Conservation (phyloP, 2,329 filamentous ascomycete genomes). For the Gyromitra esculenta region DNA sequence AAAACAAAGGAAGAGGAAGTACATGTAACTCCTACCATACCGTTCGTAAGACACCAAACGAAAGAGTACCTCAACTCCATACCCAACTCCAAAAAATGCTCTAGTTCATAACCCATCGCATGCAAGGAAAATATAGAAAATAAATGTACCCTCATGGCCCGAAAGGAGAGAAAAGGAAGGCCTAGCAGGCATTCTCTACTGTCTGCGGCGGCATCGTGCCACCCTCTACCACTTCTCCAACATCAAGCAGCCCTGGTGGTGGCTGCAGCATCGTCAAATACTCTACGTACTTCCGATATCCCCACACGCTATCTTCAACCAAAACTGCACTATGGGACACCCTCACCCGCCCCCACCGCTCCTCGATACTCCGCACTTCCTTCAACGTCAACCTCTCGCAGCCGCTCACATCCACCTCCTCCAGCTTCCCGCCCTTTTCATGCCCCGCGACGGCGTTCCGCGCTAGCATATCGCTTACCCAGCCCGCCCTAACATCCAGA, state of each 20-base stretch:
- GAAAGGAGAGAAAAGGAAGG: background rate
- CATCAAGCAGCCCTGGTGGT: background rate
- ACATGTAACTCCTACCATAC: background rate
- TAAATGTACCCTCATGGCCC: background rate
- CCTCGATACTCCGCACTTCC: constrained; percentile 44
- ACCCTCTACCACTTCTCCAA: background rate
- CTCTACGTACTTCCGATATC: constrained; percentile 50
- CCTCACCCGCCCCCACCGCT: constrained; percentile 33
- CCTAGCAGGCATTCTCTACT: constrained; percentile 10
- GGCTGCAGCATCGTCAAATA: constrained; percentile 30
- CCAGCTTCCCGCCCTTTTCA: constrained; percentile 16
- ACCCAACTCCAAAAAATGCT: background rate
- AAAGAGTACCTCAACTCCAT: background rate
- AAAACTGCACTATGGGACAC: constrained; percentile 41
- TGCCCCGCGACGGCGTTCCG: constrained; percentile 15
- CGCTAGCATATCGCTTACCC: constrained; percentile 48
- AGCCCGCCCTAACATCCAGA: constrained; percentile 47
- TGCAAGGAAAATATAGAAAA: background rate
- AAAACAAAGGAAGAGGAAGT: background rate
- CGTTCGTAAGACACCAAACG: background rate
- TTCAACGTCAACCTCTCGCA: constrained; percentile 50
- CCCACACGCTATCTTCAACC: constrained; percentile 47
- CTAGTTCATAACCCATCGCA: background rate
- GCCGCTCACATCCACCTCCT: constrained; percentile 46
- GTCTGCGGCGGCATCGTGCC: background rate